phyloP scores from a whole-genome alignment of 257 asterid species.

The Dorcoceras hygrometricum region DNA sequence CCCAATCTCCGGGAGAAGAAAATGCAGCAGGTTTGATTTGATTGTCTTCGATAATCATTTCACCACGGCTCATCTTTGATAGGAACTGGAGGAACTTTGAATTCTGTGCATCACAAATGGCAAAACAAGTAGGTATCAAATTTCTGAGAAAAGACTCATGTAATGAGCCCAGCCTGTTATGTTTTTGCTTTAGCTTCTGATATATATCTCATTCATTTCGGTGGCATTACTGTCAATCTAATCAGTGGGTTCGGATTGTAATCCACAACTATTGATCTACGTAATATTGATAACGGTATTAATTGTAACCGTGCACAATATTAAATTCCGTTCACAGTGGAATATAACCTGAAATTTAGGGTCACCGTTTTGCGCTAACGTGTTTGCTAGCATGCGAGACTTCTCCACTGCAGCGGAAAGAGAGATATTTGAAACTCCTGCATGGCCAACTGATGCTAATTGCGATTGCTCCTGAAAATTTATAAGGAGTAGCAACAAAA shows the following conservation, averaged over 20 bases:
- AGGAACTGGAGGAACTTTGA: conserved; percentile 95
- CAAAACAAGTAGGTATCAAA: conserved; percentile 11
- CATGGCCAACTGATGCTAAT: conserved; percentile 66
- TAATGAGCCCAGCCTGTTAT: neutral
- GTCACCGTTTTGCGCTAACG: conserved; percentile 87
- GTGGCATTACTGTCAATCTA: neutral
- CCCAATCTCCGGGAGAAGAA: conserved; percentile 66
- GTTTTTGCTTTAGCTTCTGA: conserved; percentile 7
- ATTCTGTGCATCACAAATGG: conserved; percentile 48
- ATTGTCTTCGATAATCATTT: conserved; percentile 83
- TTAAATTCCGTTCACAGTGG: conserved; percentile 12
- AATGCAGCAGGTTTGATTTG: conserved; percentile 71
- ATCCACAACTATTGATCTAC: conserved; percentile 15
- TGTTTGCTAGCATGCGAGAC: conserved; percentile 87
- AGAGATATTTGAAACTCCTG: conserved; percentile 57
- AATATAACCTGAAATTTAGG: conserved; percentile 90
- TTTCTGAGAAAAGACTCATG: conserved; percentile 11
- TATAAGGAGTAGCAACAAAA: conserved; percentile 12
- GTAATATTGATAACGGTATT: neutral
- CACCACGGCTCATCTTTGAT: conserved; percentile 99
- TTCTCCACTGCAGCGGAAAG: conserved; percentile 85
- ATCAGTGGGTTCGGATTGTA: conserved; percentile 8
- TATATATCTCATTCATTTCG: conserved; percentile 2
- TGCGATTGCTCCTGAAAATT: conserved; percentile 78
- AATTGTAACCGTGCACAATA: neutral